Conservation (phyloP, 2,329 filamentous ascomycete species). For the Dothidotthia symphoricarpi region DNA sequence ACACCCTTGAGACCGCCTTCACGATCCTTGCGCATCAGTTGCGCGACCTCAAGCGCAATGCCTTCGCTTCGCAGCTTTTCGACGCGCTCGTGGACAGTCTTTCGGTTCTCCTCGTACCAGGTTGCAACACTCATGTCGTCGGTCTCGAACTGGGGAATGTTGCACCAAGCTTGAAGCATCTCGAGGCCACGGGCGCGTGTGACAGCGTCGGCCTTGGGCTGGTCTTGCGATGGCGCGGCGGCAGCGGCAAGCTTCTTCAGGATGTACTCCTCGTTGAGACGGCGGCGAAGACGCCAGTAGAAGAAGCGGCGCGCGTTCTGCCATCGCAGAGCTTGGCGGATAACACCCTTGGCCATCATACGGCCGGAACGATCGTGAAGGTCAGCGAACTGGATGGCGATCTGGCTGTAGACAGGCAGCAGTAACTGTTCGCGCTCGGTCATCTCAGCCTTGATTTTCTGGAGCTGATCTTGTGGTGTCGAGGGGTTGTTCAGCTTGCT, state of each 20-base stretch:
- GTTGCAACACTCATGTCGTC: constrained; percentile 81
- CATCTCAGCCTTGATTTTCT: constrained; percentile 80
- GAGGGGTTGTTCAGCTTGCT: constrained; percentile 68
- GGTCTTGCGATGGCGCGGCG: constrained; percentile 42
- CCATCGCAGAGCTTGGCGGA: constrained; percentile 83
- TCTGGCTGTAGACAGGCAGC: constrained; percentile 89
- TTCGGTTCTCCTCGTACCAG: constrained; percentile 96
- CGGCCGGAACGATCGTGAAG: constrained; percentile 94
- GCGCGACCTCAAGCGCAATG: constrained; percentile 67
- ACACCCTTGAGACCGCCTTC: constrained; percentile 79
- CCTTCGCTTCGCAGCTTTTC: constrained; percentile 78
- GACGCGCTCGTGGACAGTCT: constrained; percentile 77
- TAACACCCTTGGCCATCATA: constrained; percentile 97
- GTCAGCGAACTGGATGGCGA: constrained; percentile 95
- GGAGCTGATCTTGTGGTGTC: constrained; percentile 70
- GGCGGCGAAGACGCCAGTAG: constrained; percentile 97
- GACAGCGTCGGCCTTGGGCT: constrained; percentile 42
- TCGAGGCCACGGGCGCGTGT: constrained; percentile 67
- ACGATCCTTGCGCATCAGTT: constrained; percentile 64
- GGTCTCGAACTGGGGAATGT: constrained; percentile 70
- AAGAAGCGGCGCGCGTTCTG: constrained; percentile 91
- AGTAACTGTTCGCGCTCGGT: constrained; percentile 80
- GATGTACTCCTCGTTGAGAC: constrained; percentile 96
- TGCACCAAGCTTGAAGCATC: constrained; percentile 79
- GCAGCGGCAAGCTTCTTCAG: constrained; percentile 74